A percentile compares a stretch with the other conserved stretches of the same genome.
phyloP scores from a whole-genome alignment of 768 basidiomycete species.

The Tephrocybe sp. region DNA sequence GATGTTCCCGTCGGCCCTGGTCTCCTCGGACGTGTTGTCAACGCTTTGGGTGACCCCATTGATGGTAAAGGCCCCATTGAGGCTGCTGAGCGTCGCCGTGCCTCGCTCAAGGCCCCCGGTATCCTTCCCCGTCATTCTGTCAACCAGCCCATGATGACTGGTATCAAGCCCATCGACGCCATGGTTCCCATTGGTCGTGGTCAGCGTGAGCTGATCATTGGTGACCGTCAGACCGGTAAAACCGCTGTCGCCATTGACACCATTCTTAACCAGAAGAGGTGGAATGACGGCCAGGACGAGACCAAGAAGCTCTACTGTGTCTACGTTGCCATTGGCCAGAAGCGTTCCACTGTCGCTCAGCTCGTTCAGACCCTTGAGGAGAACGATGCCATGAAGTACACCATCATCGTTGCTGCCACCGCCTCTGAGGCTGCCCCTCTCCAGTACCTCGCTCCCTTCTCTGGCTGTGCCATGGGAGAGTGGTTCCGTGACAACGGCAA shows the following conservation, averaged over 20 bases:
- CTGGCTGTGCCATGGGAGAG: constrained; percentile 99
- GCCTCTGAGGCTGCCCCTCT: constrained; percentile 99
- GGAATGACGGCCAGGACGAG: constrained; percentile 98
- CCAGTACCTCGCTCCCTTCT: constrained; percentile 99
- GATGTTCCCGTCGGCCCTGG: constrained; percentile 98
- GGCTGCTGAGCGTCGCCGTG: constrained; percentile 91
- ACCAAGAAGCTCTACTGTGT: constrained; percentile 99
- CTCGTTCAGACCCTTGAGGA: constrained; percentile 99
- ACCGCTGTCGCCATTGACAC: constrained; percentile 99
- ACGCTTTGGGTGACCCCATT: constrained; percentile 99
- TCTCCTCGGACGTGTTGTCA: constrained; percentile 98
- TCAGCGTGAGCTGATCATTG: constrained; percentile 99
- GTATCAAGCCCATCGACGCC: constrained; percentile 99
- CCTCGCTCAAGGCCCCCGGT: constrained; percentile 98
- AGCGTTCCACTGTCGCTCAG: constrained; percentile 99
- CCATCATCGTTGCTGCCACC: constrained; percentile 98
- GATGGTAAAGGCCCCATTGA: constrained; percentile 99
- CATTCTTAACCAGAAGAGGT: constrained; percentile 99
- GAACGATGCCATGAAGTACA: constrained; percentile 99
- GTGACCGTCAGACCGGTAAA: constrained; percentile 99
- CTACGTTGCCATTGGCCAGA: constrained; percentile 99
- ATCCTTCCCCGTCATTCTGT: constrained; percentile 99
- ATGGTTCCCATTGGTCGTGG: constrained; percentile 99
- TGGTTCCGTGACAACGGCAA: constrained; percentile 99
- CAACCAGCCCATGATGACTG: constrained; percentile 99